Conservation (phyloP, 2,329 filamentous ascomycete genomes). For the Gnomoniopsis smithogilvyi region DNA sequence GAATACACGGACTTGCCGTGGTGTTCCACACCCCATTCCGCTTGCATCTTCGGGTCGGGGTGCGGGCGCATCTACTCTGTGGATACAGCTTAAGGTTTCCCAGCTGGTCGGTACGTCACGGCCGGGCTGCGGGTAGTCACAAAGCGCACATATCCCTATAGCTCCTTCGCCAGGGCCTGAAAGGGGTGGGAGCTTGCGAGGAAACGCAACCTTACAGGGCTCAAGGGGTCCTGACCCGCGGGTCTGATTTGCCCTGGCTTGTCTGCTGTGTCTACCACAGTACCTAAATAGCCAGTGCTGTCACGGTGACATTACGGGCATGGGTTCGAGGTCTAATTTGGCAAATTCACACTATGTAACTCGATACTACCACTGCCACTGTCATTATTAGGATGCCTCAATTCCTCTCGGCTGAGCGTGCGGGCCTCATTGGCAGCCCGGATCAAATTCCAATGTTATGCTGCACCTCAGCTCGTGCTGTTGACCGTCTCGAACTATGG, state of each 20-base stretch:
- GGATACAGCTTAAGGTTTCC: not conserved
- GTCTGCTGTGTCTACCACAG: not conserved
- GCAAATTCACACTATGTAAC: not conserved
- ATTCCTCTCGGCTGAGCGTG: not conserved
- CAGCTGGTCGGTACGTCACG: not conserved
- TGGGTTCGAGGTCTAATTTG: not conserved
- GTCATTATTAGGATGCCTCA: not conserved
- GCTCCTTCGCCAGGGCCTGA: not conserved
- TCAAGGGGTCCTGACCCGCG: not conserved
- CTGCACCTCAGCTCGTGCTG: not conserved
- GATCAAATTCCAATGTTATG: not conserved
- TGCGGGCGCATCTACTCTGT: not conserved
- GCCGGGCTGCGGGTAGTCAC: not conserved
- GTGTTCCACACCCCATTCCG: not conserved
- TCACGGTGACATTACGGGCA: not conserved
- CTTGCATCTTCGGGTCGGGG: not conserved
- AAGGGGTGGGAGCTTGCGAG: slow-evolving; percentile 10
- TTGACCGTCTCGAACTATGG: not conserved
- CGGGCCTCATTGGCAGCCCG: not conserved
- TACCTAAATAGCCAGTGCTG: no score
- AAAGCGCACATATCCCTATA: not conserved
- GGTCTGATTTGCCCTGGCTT: not conserved
- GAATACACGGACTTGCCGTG: not conserved
- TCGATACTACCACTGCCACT: slow-evolving; percentile 1
- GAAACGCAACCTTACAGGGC: not conserved